Evolutionary conservation across 352 stramenopile species (phyloP).

Genomic region (Phytophthora idaei): DNA sequence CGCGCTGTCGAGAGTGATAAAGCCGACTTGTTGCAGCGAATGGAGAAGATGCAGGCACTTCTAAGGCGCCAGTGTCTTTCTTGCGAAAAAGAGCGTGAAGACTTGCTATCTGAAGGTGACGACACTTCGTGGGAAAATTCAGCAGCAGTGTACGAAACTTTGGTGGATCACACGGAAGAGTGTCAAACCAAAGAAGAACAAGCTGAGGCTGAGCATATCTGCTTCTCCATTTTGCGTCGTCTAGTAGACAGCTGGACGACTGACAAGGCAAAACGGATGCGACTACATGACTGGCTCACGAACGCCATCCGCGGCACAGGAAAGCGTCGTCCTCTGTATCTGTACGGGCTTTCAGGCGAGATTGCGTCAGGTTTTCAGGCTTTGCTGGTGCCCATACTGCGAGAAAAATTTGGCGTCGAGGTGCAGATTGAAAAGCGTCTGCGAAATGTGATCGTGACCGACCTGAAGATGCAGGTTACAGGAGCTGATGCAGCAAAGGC

Average conservation of each 20-base stretch:
- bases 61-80: slow-evolving; percentile 36
- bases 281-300: slow-evolving; percentile 75
- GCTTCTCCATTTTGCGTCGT: slow-evolving; percentile 61
- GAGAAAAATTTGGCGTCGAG: slow-evolving; percentile 57
- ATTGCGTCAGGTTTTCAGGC: slow-evolving; percentile 66
- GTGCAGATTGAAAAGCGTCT: slow-evolving; percentile 66
- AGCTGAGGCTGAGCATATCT: slow-evolving; percentile 54
- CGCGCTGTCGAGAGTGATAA: slow-evolving; percentile 49
- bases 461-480: slow-evolving; percentile 56
- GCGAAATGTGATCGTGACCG: slow-evolving; percentile 66
- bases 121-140: slow-evolving; percentile 50
- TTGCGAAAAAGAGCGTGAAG: slow-evolving; percentile 36
- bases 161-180: slow-evolving; percentile 34
- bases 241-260: slow-evolving; percentile 72
- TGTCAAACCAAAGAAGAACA: slow-evolving; percentile 43
- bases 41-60: slow-evolving; percentile 42
- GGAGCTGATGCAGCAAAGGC: slow-evolving; percentile 30
- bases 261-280: slow-evolving; percentile 76
- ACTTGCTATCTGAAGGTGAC: slow-evolving; percentile 37
- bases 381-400: slow-evolving; percentile 66
- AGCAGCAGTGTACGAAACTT: slow-evolving; percentile 45
- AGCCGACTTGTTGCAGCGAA: slow-evolving; percentile 39
- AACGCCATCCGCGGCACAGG: slow-evolving; percentile 65
- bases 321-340: slow-evolving; percentile 54
- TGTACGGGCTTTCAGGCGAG: slow-evolving; percentile 66